Percentiles rank a stretch among this genome's conserved stretches.
Conservation (phyloP, 805 yeast genomes). For the Dipodascus albidus region DNA sequence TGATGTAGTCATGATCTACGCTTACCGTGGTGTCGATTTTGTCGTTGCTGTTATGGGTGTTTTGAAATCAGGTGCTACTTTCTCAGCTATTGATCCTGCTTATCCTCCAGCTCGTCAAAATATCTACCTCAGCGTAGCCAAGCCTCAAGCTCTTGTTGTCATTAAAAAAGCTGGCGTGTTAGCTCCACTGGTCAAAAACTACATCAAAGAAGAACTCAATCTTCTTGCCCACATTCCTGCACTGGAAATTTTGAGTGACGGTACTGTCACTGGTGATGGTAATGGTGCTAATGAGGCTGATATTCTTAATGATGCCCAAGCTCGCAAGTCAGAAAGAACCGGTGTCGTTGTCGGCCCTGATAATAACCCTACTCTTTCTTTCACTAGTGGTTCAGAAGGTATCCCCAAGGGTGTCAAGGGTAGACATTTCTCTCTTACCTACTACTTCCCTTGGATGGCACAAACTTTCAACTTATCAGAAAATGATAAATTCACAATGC, state of each 20-base stretch:
- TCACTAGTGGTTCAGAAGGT: conserved; percentile 97
- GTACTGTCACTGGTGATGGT: conserved; percentile 43
- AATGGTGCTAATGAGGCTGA: conserved; percentile 30
- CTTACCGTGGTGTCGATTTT: conserved; percentile 93
- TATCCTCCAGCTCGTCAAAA: conserved; percentile 98
- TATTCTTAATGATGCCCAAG: conserved; percentile 36
- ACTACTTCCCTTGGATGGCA: conserved; percentile 99
- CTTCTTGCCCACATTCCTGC: conserved; percentile 67
- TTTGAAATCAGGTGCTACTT: conserved; percentile 96
- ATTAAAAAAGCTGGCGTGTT: conserved; percentile 82
- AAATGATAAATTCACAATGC: conserved; percentile 88
- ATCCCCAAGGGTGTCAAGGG: conserved; percentile 98
- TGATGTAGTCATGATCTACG: conserved; percentile 95
- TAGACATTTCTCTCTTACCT: conserved; percentile 92
- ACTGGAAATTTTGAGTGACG: conserved; percentile 67
- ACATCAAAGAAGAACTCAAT: conserved; percentile 58
- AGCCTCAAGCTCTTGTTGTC: conserved; percentile 83
- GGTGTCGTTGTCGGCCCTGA: conserved; percentile 96
- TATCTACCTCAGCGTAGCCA: conserved; percentile 83
- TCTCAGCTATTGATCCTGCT: conserved; percentile 97
- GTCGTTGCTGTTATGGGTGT: conserved; percentile 98
- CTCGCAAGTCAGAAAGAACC: conserved; percentile 46
- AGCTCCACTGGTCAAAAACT: conserved; percentile 67
- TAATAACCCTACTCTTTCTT: conserved; percentile 89
- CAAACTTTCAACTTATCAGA: conserved; percentile 65